A percentile compares a stretch with the other conserved stretches of the same genome.
Evolutionary conservation across 2,329 filamentous ascomycete species (phyloP).

Genomic region (Cryphonectria nitschkei): DNA sequence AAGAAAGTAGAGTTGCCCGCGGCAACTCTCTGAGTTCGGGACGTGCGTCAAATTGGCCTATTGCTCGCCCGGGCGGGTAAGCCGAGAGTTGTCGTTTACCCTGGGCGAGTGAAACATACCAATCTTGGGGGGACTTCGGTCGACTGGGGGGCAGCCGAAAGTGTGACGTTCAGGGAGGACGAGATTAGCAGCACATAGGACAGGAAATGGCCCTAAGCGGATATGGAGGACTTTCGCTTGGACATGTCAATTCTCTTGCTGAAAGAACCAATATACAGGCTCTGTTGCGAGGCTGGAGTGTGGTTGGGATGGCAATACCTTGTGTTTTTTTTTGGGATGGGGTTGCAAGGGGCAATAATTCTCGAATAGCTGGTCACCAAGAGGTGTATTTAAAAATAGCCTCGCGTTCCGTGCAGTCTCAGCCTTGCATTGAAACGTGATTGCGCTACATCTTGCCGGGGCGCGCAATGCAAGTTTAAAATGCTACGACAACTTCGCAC

Average conservation of each 20-base stretch:
- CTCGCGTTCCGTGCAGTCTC: neutral
- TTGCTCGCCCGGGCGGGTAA: neutral
- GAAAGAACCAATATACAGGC: neutral
- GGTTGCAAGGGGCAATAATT: too few relatives aligned
- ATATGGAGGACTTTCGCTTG: neutral
- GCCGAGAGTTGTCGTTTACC: neutral
- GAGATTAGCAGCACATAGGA: constrained; percentile 6
- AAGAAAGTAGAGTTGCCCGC: neutral
- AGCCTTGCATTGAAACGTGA: neutral
- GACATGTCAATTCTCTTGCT: neutral
- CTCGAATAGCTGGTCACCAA: neutral
- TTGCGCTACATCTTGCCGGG: too few relatives aligned
- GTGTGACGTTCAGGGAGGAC: constrained; percentile 5
- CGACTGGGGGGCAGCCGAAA: neutral
- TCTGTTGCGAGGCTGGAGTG: neutral
- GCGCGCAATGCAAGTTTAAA: neutral
- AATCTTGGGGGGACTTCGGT: neutral
- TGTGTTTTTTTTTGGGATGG: too few relatives aligned
- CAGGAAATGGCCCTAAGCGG: neutral
- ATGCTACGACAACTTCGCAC: neutral
- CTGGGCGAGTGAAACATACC: neutral
- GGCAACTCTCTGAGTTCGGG: neutral
- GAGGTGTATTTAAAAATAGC: neutral
- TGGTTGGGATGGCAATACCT: too few relatives aligned
- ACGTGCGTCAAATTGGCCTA: neutral